Base-by-base conservation (phyloP, 2,329 filamentous ascomycete genomes). In the Aspergillus proliferans region DNA sequence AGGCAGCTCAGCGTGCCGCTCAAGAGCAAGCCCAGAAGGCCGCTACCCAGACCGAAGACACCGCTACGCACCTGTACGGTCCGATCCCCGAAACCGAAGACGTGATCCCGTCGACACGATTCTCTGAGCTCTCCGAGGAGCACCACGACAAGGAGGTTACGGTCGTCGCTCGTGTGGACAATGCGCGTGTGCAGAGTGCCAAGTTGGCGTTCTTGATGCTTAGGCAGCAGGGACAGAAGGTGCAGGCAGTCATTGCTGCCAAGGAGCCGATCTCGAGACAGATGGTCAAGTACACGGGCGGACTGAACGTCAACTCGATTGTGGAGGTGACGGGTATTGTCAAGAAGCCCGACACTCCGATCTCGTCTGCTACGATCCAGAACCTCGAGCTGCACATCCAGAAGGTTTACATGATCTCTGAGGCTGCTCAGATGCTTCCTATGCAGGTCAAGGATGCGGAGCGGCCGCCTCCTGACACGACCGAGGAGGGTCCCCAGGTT, bases 161-260 rank as follows among this genome's bases (percentile, higher is more conserved):
- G 41, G 78, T 96, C 61, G 81, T 89, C 34, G 88, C 83, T 26
- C 88, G 87, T 76, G 80, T 96, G 36, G 88, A 95, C 69, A 96
- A 95, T 74, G 83, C 87, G 28, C 83, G 92, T 57, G 84, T 86
- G 60, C 92, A 97, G 74, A 85, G 87, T 52, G 89, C 90, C 58
- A 95, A 95, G 77, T 86, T 96, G 75, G 86, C 84, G 39, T 96
- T 96, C 73, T 73, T 96, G 61, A 89, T 93, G 74, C 78, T 97
- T 59, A 81, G 88, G 55, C 80, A 89, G 69, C 83, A 87, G 68
- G 80, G 84, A 62, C 85, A 86, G 76, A 86, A 84, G 22, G 85
- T 96, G 36, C 91, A 96, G 75, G 89, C 86, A 46, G 85, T 96
- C 44, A 81, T 81, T 62, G 71, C 76, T 65, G 82, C 89, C 61